Conservation (phyloP, 352 stramenopile species). For the Pythium insidiosum region DNA sequence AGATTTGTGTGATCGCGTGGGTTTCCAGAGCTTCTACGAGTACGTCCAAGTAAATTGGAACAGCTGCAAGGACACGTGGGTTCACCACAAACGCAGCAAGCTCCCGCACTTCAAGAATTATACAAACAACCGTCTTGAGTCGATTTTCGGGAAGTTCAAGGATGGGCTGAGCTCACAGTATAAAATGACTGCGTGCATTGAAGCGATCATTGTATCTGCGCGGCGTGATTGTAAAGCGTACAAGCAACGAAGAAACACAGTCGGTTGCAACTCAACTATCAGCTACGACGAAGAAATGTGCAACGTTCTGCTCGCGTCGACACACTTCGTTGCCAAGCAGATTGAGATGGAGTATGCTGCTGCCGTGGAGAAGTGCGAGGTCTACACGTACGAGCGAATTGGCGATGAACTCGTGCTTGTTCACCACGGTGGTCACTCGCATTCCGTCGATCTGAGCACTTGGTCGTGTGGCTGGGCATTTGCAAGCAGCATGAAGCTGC, state of each 20-base stretch:
- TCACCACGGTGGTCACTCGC: too few relatives aligned
- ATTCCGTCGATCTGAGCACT: neutral
- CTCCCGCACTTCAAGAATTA: slow-evolving; percentile 18
- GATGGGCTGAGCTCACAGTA: neutral
- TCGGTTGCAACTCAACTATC: neutral
- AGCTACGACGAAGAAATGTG: slow-evolving; percentile 18
- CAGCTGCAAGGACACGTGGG: slow-evolving; percentile 14
- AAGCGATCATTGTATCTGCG: slow-evolving; percentile 4
- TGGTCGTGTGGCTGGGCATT: slow-evolving; percentile 14
- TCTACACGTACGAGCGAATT: slow-evolving; percentile 2
- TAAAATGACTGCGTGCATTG: slow-evolving; percentile 2
- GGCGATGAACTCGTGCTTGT: neutral
- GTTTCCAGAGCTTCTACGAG: slow-evolving; percentile 2
- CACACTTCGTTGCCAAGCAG: slow-evolving; percentile 12
- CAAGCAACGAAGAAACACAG: neutral
- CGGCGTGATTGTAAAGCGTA: slow-evolving; percentile 3
- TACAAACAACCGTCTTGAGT: slow-evolving; percentile 24
- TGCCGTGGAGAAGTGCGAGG: slow-evolving; percentile 1
- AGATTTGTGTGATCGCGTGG: neutral
- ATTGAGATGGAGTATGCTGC: slow-evolving; percentile 11
- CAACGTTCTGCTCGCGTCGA: slow-evolving; percentile 8
- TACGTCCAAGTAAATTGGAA: slow-evolving; percentile 23
- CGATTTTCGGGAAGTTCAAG: slow-evolving; percentile 22
- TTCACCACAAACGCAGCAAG: slow-evolving; percentile 5
- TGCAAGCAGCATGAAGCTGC: slow-evolving; percentile 6